These are phyloP conservation scores for Sanghuangporus sanghuang DNA, from an alignment of 1,284 basidiomycete genomes.

Conservation along the genomic window DNA sequence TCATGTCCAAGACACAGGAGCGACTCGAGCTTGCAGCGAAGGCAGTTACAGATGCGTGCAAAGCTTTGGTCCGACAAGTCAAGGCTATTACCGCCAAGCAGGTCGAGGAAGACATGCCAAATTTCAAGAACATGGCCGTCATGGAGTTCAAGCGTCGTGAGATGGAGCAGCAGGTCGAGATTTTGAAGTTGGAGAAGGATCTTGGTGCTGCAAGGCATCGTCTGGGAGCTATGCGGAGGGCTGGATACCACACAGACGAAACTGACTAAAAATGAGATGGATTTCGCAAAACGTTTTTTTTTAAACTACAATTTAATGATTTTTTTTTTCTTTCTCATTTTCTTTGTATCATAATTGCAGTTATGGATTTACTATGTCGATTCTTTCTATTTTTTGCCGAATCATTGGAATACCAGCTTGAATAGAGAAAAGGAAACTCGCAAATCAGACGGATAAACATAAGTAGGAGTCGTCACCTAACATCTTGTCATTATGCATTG, in stretches of 20 bases:
- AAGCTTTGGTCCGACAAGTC: slow-evolving; percentile 93
- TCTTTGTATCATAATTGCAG: not conserved
- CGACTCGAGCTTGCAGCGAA: slow-evolving; percentile 94
- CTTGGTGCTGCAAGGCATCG: slow-evolving; percentile 83
- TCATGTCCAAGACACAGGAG: slow-evolving; percentile 99
- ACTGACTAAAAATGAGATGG: slow-evolving; percentile 43
- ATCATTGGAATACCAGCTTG: not conserved
- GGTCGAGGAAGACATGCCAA: slow-evolving; percentile 72
- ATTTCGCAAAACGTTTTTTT: not conserved
- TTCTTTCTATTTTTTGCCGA: not conserved
- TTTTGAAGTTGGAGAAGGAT: slow-evolving; percentile 95
- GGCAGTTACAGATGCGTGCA: slow-evolving; percentile 98
- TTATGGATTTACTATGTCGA: not conserved
- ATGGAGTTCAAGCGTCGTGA: slow-evolving; percentile 97
- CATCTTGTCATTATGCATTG: slow-evolving; percentile 9
- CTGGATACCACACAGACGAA: slow-evolving; percentile 83
- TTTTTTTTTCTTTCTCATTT: not conserved
- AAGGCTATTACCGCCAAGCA: slow-evolving; percentile 90
- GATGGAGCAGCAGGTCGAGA: slow-evolving; percentile 99
- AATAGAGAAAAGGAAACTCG: not conserved
- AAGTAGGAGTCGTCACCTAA: not conserved
- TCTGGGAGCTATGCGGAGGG: slow-evolving; percentile 86
- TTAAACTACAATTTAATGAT: not conserved
- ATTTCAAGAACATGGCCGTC: slow-evolving; percentile 89
- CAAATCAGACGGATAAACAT: not conserved